Conservation (phyloP, 1,284 basidiomycete species). For the Albatrellus sp. region DNA sequence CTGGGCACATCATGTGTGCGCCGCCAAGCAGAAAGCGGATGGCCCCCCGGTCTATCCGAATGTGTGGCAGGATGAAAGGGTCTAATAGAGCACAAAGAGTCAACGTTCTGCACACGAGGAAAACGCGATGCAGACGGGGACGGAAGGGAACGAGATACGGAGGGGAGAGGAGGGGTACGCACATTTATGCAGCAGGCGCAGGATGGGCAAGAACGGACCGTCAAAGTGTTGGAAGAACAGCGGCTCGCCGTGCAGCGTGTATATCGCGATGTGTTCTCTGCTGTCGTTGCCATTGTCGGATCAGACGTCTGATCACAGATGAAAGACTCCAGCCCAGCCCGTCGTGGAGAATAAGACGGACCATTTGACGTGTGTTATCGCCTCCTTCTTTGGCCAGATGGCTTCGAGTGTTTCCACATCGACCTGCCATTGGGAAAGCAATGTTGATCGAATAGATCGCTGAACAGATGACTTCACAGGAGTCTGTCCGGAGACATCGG, state of each 20-base stretch:
- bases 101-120: background rate
- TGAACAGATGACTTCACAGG: slow-evolving; percentile 93
- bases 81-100: slow-evolving; percentile 35
- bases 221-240: slow-evolving; percentile 98
- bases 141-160: background rate
- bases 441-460: slow-evolving; percentile 70
- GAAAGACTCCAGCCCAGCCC: background rate
- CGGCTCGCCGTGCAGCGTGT: slow-evolving; percentile 77
- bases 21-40: slow-evolving; percentile 94
- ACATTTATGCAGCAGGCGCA: slow-evolving; percentile 89
- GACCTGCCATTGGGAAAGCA: slow-evolving; percentile 81
- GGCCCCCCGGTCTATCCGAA: slow-evolving; percentile 90
- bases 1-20: slow-evolving; percentile 96
- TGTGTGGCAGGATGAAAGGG: slow-evolving; percentile 80
- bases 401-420: slow-evolving; percentile 74
- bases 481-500: slow-evolving; percentile 88
- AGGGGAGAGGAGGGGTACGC: slow-evolving; percentile 19
- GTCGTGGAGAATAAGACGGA: slow-evolving; percentile 36
- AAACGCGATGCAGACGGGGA: background rate
- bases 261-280: slow-evolving; percentile 92
- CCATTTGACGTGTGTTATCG: slow-evolving; percentile 76
- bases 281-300: slow-evolving; percentile 30
- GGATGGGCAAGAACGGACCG: slow-evolving; percentile 82
- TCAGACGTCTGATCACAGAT: slow-evolving; percentile 8
- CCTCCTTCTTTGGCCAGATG: slow-evolving; percentile 99